Evolutionary conservation across 768 basidiomycete genomes (phyloP).

Genomic region (Pulveroboletus sp.): DNA sequence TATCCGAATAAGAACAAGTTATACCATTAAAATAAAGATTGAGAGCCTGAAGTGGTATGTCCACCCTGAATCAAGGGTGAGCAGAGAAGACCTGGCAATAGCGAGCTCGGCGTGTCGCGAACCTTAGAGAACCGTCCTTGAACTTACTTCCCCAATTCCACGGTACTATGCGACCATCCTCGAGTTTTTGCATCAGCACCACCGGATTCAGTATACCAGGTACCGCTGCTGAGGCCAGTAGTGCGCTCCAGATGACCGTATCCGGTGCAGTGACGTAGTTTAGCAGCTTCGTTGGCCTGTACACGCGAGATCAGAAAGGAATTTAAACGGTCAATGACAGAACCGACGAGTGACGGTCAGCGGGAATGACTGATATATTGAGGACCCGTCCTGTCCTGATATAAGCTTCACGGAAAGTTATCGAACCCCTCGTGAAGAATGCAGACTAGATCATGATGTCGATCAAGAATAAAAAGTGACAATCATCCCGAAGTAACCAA

Average conservation of each 20-base stretch:
- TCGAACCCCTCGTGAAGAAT: constrained; percentile 89
- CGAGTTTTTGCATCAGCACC: constrained; percentile 88
- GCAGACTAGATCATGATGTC: constrained; percentile 45
- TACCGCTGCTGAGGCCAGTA: constrained; percentile 88
- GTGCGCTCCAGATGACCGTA: constrained; percentile 74
- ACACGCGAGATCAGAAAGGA: constrained; percentile 3
- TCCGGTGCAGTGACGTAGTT: constrained; percentile 98
- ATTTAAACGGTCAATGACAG: neutral
- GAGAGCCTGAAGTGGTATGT: constrained; percentile 87
- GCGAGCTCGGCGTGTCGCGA: constrained; percentile 4
- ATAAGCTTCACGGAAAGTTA: constrained; percentile 96
- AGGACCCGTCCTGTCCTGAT: constrained; percentile 87
- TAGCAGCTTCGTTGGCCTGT: constrained; percentile 87
- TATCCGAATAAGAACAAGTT: neutral
- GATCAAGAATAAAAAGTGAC: neutral
- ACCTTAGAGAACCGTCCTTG: constrained; percentile 89
- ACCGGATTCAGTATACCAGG: constrained; percentile 95
- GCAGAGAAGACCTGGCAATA: neutral
- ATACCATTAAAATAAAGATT: constrained; percentile 86
- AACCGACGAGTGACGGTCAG: constrained; percentile 78
- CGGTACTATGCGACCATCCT: constrained; percentile 73
- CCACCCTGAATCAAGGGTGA: constrained; percentile 52
- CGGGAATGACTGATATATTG: constrained; percentile 90
- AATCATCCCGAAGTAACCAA: constrained; percentile 25
- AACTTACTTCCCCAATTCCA: constrained; percentile 96